A percentile compares a stretch with the other conserved stretches of the same genome.
Evolutionary conservation across 495 filamentous ascomycete genomes (phyloP).

Genomic region (Penicillium cinerascens): DNA sequence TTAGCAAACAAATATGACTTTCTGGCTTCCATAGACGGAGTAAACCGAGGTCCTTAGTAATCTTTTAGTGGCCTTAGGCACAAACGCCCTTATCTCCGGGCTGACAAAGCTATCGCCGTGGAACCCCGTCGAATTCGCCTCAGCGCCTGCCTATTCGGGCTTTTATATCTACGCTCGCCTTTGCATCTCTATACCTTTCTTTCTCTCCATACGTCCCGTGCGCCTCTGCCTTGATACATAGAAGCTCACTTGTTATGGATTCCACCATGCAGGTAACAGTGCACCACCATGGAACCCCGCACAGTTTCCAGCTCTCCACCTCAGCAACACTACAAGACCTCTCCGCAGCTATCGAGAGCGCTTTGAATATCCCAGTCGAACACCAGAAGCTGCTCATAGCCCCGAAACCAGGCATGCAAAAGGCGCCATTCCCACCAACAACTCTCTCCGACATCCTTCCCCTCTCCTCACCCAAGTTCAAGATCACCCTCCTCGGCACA

Average conservation of each 20-base stretch:
- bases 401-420: slow-evolving; percentile 63
- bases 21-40: not conserved
- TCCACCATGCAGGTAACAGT: slow-evolving; percentile 46
- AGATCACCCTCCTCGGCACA: slow-evolving; percentile 43
- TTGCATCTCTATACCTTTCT: too few species aligned
- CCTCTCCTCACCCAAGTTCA: slow-evolving; percentile 47
- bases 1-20: not conserved
- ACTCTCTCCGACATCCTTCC: slow-evolving; percentile 28
- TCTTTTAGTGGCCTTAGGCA: slow-evolving; percentile 11
- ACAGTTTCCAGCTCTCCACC: slow-evolving; percentile 62
- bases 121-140: slow-evolving; percentile 28
- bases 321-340: slow-evolving; percentile 75
- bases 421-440: slow-evolving; percentile 55
- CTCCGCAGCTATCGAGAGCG: slow-evolving; percentile 46
- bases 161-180: slow-evolving; percentile 1
- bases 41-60: not conserved
- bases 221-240: not conserved
- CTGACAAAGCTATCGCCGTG: slow-evolving; percentile 38
- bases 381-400: slow-evolving; percentile 77
- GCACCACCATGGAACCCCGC: slow-evolving; percentile 63
- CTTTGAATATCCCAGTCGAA: slow-evolving; percentile 57
- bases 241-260: slow-evolving; percentile 4
- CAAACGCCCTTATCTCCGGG: slow-evolving; percentile 23
- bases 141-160: slow-evolving; percentile 15
- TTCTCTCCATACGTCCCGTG: not conserved